Evolutionary conservation across 768 basidiomycete species (phyloP), one percentile per base, ranked within the genome.

Genomic region (Mycena kentingensis): DNA sequence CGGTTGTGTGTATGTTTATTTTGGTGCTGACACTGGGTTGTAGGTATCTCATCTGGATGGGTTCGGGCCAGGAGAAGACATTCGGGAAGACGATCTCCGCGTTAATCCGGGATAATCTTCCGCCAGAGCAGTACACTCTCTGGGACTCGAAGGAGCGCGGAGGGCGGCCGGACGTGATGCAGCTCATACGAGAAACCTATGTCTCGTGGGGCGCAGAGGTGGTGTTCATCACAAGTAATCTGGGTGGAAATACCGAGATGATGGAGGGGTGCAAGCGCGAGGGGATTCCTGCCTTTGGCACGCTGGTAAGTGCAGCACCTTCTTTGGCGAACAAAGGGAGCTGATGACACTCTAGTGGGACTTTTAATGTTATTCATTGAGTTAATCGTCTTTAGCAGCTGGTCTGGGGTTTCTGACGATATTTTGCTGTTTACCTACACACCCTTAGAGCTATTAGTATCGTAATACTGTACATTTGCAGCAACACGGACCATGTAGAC

Each of bases 41-140:
- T n/a, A n/a, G 79, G 78, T 78, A 83, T 65, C 75, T 90, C 35
- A 88, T 91, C 57, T 91, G 88, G 88, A 89, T 89, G 63, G 82
- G 88, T 35, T 90, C 88, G 38, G 85, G 90, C 65, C 89, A 90
- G 66, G 88, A 88, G 65, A 89, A 87, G 71, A 91, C 90, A 2
- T 91, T 92, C 60, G 90, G 90, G 3, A 84, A 87, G 21, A 91
- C 88, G 19, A 88, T 92, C 50, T 78, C 82, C 50, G 80, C 79
- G 25, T 77, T 92, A 34, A 89, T 92, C 57, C 79, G 80, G 55
- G 74, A 77, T 50, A 80, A 87, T 61, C 64, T 92, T 8, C 81
- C 78, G 15, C 84, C 87, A 11, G 86, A 88, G 54, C 84, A 89
- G 22, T 75, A 82, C 35, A 81, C 82, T 5, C 75, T 92, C 19